These are phyloP conservation scores for Lecanicillium sp. DNA, from an alignment of 2,329 filamentous ascomycete species.

Conservation along the genomic window DNA sequence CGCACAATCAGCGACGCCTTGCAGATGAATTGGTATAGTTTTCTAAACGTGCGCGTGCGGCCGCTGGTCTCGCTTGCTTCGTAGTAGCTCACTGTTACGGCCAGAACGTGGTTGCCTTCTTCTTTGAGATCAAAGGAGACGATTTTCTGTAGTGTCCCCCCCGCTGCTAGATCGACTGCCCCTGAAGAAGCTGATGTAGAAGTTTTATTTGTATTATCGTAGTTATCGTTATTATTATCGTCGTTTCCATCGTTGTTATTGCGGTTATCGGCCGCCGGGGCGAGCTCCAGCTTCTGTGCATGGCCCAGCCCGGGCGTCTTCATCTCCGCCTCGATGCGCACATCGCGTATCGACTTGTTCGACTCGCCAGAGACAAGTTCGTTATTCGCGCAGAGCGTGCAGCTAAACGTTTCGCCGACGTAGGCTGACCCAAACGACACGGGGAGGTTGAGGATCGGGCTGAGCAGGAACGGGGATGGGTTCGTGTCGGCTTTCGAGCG, in stretches of 20 bases:
- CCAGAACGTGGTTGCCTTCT: slow-evolving; percentile 87
- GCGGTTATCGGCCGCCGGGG: slow-evolving; percentile 19
- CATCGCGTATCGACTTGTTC: slow-evolving; percentile 56
- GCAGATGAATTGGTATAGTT: slow-evolving; percentile 94
- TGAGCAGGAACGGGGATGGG: slow-evolving; percentile 48
- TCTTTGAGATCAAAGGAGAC: slow-evolving; percentile 85
- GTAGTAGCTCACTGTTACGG: slow-evolving; percentile 89
- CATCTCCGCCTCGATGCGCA: slow-evolving; percentile 86
- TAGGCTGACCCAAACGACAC: slow-evolving; percentile 90
- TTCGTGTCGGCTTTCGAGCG: slow-evolving; percentile 35
- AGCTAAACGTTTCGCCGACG: slow-evolving; percentile 90
- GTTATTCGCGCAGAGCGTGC: slow-evolving; percentile 93
- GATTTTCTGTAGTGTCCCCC: slow-evolving; percentile 69
- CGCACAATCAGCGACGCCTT: slow-evolving; percentile 83
- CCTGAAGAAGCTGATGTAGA: slow-evolving; percentile 9
- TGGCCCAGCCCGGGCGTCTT: slow-evolving; percentile 63
- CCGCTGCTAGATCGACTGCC: slow-evolving; percentile 44
- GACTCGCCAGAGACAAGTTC: slow-evolving; percentile 36
- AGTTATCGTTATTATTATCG: slow-evolving; percentile 8
- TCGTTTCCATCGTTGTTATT: neutral
- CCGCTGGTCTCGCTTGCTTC: slow-evolving; percentile 67
- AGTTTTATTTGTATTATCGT: slow-evolving; percentile 7
- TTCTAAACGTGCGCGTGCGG: slow-evolving; percentile 78
- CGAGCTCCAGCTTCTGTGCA: slow-evolving; percentile 59
- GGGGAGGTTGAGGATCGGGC: slow-evolving; percentile 69